Percentiles rank a stretch among this genome's conserved stretches.
Evolutionary conservation across 352 stramenopile species (phyloP).

Genomic region (Globisporangium canariense): DNA sequence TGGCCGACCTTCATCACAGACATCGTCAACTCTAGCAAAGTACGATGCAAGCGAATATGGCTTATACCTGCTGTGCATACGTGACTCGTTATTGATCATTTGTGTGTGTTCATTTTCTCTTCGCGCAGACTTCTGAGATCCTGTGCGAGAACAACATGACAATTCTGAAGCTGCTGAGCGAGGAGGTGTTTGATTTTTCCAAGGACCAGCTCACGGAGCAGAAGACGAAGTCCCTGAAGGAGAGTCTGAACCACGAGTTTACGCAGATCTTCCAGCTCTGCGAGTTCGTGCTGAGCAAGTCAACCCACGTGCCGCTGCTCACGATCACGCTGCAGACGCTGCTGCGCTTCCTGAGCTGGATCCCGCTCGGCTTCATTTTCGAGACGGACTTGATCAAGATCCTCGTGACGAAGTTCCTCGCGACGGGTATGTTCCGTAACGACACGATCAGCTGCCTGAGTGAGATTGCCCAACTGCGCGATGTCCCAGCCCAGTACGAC

Average conservation of each 20-base stretch:
- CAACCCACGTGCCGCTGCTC: conserved; percentile 90
- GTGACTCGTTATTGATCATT: background rate
- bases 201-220: conserved; percentile 98
- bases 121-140: conserved; percentile 90
- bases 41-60: conserved; percentile 23
- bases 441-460: conserved; percentile 97
- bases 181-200: conserved; percentile 99
- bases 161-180: conserved; percentile 98
- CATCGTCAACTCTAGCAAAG: conserved; percentile 91
- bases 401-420: conserved; percentile 96
- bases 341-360: conserved; percentile 98
- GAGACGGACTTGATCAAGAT: conserved; percentile 95
- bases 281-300: conserved; percentile 97
- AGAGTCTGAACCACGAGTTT: conserved; percentile 98
- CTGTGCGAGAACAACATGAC: conserved; percentile 99
- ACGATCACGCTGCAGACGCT: conserved; percentile 96
- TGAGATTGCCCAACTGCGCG: conserved; percentile 95
- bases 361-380: conserved; percentile 98
- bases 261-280: conserved; percentile 98
- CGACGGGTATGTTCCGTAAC: conserved; percentile 93
- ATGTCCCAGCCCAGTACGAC: conserved; percentile 93
- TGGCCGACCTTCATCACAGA: conserved; percentile 99
- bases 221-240: conserved; percentile 98
- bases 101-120: conserved; percentile 11
- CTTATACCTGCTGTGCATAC: too few species aligned